These are phyloP conservation scores for Aspergillus nanangensis DNA, from an alignment of 495 filamentous ascomycete species.

Conservation along the genomic window DNA sequence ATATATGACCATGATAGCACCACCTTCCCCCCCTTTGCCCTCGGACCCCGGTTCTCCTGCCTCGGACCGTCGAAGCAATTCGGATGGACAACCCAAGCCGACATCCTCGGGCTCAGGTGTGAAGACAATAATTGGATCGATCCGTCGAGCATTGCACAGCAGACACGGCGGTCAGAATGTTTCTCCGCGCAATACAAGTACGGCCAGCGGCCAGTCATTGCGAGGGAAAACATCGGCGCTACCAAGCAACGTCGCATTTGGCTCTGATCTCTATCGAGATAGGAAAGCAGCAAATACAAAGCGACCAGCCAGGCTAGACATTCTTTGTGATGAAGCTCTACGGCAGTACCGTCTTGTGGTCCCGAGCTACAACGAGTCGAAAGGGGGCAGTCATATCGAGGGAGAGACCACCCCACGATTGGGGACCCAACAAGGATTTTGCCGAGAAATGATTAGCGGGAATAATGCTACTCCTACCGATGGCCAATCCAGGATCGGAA, in stretches of 20 bases:
- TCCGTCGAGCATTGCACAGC: constrained; percentile 80
- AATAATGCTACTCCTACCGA: constrained; percentile 6
- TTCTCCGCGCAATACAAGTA: constrained; percentile 39
- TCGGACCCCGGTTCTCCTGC: constrained; percentile 15
- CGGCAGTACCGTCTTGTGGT: constrained; percentile 52
- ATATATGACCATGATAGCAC: constrained; percentile 67
- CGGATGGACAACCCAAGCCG: constrained; percentile 27
- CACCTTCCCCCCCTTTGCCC: constrained; percentile 51
- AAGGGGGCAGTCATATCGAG: constrained; percentile 2
- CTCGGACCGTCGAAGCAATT: constrained; percentile 29
- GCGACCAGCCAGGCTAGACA: constrained; percentile 56
- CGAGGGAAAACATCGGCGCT: constrained; percentile 41
- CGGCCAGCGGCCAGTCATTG: constrained; percentile 20
- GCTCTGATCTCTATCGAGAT: constrained; percentile 42
- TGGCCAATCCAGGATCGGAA: constrained; percentile 33
- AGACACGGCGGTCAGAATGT: constrained; percentile 45
- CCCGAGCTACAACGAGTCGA: constrained; percentile 8
- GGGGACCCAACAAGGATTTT: constrained; percentile 3
- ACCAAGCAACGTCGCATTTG: constrained; percentile 43
- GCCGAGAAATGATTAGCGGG: background rate
- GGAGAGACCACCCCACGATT: constrained; percentile 5
- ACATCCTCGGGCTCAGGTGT: constrained; percentile 57
- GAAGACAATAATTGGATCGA: constrained; percentile 80
- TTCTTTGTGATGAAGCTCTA: constrained; percentile 71
- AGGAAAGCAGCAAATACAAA: constrained; percentile 35